These are phyloP conservation scores for Elymus sibiricus DNA, from an alignment of 176 grass and related monocot species.

Conservation along the genomic window DNA sequence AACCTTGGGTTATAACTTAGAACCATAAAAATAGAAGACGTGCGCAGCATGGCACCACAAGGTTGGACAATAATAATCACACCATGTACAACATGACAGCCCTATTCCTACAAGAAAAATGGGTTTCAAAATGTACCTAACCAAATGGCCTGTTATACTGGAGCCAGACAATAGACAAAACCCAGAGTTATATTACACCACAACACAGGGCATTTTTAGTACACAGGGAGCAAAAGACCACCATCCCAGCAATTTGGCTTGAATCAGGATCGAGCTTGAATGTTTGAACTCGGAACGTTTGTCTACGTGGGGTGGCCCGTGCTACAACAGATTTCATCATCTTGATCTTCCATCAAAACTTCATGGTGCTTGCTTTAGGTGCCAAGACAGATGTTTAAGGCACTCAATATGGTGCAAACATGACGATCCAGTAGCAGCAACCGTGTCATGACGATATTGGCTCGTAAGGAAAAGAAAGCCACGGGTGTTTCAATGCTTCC, in stretches of 20 bases:
- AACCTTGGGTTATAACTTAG: conserved; percentile 29
- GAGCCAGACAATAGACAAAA: conserved; percentile 31
- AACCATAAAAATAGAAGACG: conserved; percentile 19
- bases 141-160: conserved; percentile 42
- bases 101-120: conserved; percentile 41
- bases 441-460: conserved; percentile 88
- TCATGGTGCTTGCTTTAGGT: conserved; percentile 19
- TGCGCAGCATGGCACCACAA: conserved; percentile 39
- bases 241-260: conserved; percentile 6
- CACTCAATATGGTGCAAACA: conserved; percentile 5
- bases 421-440: conserved; percentile 7
- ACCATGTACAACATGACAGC: conserved; percentile 60
- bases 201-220: conserved; percentile 17
- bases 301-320: conserved; percentile 17
- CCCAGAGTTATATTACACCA: conserved; percentile 47
- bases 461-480: conserved; percentile 98
- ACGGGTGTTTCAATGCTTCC: conserved; percentile 92
- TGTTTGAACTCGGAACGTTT: background rate
- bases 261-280: background rate
- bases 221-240: conserved; percentile 13
- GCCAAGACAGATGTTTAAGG: conserved; percentile 25
- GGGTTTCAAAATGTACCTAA: conserved; percentile 28
- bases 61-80: conserved; percentile 47
- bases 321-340: conserved; percentile 11
- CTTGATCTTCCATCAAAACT: conserved; percentile 45